Percentiles rank a stretch among this genome's conserved stretches.
Conservation (phyloP, 192 early-diverging fungal species). For the Coemansia sp. region DNA sequence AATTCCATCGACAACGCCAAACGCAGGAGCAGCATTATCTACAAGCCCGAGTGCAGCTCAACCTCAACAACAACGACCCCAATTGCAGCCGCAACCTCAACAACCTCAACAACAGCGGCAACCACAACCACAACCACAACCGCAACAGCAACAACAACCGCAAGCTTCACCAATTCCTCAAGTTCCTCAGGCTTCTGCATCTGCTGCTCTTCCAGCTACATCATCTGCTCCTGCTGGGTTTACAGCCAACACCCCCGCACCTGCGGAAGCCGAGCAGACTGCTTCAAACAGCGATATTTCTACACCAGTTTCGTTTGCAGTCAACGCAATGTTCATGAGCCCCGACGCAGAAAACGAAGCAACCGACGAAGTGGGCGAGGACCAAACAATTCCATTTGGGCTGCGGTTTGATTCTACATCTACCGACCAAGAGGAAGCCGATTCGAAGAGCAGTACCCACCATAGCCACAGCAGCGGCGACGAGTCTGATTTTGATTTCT, state of each 20-base stretch:
- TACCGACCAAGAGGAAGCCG: slow-evolving; percentile 1
- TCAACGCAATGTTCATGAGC: slow-evolving; percentile 38
- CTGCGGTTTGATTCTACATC: slow-evolving; percentile 32
- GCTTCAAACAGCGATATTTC: neutral
- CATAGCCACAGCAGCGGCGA: slow-evolving; percentile 7
- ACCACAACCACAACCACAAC: neutral
- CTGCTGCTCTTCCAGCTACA: slow-evolving; percentile 11
- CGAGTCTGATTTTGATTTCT: slow-evolving; percentile 17
- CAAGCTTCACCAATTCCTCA: neutral
- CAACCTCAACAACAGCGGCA: neutral
- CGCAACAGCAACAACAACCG: neutral
- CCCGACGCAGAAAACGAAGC: neutral
- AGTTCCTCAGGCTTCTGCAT: slow-evolving; percentile 3
- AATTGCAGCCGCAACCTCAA: neutral
- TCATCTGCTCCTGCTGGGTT: neutral
- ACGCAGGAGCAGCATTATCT: slow-evolving; percentile 8
- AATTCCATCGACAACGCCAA: slow-evolving; percentile 20
- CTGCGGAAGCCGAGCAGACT: neutral
- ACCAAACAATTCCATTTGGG: slow-evolving; percentile 32
- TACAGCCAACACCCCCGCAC: slow-evolving; percentile 4
- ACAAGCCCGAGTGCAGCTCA: neutral
- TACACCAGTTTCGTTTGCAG: slow-evolving; percentile 35
- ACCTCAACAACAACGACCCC: neutral
- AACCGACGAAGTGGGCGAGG: neutral
- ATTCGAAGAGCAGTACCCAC: slow-evolving; percentile 1